These are phyloP conservation scores for Boletus eberwhitei DNA, from an alignment of 768 basidiomycete species.

Conservation along the genomic window DNA sequence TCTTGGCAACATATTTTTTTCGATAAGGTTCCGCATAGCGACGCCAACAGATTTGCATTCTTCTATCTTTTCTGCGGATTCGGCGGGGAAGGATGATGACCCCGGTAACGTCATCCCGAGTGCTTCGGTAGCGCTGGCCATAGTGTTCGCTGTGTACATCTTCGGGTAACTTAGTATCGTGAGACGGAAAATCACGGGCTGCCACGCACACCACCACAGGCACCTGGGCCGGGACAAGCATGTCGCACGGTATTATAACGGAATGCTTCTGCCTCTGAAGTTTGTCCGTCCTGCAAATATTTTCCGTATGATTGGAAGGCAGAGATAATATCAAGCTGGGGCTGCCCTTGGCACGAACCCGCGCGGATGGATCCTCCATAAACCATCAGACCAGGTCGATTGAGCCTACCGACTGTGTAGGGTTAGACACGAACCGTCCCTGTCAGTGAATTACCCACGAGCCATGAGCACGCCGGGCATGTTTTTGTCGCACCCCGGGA, in stretches of 20 bases:
- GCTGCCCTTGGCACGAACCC: conserved; percentile 84
- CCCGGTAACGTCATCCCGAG: conserved; percentile 96
- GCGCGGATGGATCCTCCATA: conserved; percentile 95
- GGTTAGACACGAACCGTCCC: conserved; percentile 7
- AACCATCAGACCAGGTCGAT: conserved; percentile 96
- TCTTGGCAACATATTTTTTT: conserved; percentile 87
- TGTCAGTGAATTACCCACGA: conserved; percentile 47
- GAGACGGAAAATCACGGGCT: not conserved
- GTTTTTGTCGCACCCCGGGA: conserved; percentile 99
- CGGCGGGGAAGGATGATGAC: conserved; percentile 95
- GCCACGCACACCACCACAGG: conserved; percentile 88
- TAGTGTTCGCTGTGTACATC: conserved; percentile 99
- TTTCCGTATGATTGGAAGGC: conserved; percentile 98
- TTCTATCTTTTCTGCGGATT: conserved; percentile 80
- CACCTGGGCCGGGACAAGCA: conserved; percentile 96
- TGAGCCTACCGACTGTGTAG: conserved; percentile 79
- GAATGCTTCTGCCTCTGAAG: conserved; percentile 73
- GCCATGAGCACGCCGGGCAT: conserved; percentile 99
- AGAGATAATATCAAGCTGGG: conserved; percentile 91
- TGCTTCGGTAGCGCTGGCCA: conserved; percentile 94
- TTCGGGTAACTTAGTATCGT: conserved; percentile 30
- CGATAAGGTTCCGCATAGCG: conserved; percentile 83
- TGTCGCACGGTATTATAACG: conserved; percentile 87
- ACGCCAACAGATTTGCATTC: conserved; percentile 82
- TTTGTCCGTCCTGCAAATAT: conserved; percentile 87